Evolutionary conservation across 179 eudicot genomes (phyloP), one percentile per base, ranked within the genome.

Genomic region (Sideroxylon spinosum): DNA sequence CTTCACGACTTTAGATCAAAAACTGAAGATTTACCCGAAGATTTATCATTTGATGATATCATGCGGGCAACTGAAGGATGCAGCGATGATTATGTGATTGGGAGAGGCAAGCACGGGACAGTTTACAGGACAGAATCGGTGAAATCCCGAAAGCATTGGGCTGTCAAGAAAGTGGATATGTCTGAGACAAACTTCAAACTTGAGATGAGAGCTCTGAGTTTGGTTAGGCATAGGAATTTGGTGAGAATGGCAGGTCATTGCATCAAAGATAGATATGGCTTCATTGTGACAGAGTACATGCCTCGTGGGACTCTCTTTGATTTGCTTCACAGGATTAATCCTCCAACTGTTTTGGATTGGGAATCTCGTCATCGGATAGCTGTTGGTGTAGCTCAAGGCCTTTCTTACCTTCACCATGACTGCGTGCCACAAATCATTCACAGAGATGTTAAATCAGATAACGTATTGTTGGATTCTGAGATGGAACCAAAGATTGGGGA

Each of bases 371-470:
- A 72, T 44, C 64, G 67, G 12, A 63, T 76, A 63, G 83, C 83
- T 70, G 65, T 81, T 57, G 83, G 83, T 62, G 71, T 76, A 25
- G 83, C 83, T 25, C 83, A 76, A 63, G 83, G 77, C 26, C 75
- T 81, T 64, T 81, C 83, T 20, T 81, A 81, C 46, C 80, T 81
- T 64, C 83, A 81, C 68, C 83, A 81, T 71, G 83, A 81, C 20
- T 81, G 73, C 72, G 80, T 81, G 17, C 83, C 80, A 10, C 73
- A 63, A 32, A 81, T 81, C 73, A 76, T 76, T 60, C 83, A 76
- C 20, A 81, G 83, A 71, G 83, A 81, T 26, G 52, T 81, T 64
- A 81, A 81, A 72, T 79, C 82, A 23, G 59, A 74, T 56, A 80
- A 80, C 29, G 57, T 80, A 55, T 14, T 80, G 46, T 37, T 80